Evolutionary conservation across 2,329 filamentous ascomycete genomes (phyloP), one percentile per base, ranked within the genome.

Genomic region (Neonectria faginata): DNA sequence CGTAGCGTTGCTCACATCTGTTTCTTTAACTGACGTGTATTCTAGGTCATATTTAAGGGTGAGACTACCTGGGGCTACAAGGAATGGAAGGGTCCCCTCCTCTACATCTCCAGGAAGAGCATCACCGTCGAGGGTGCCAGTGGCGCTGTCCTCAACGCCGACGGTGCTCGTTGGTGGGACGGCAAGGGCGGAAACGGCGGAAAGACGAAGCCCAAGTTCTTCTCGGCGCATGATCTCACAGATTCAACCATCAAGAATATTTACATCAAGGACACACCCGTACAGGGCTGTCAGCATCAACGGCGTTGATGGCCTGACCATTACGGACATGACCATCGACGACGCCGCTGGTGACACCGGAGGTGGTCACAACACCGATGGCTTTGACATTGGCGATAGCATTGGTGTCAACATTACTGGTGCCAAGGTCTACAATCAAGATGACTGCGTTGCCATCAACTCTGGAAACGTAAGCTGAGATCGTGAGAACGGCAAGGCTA

Each of bases 61-160:
- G 86, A 81, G 18, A 92, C 89, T 18, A 88, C 85, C 57, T 92
- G 89, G 72, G 89, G 82, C 20, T 91, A 90, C 79, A 80, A 86
- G 67, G 85, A 89, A 70, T 92, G 89, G 89, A 75, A 75, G 1
- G 89, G 90, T 0, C 89, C 89, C 36, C 80, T 92, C 10, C 83
- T 92, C 70, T 83, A 83, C 27, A 81, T 91, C 66, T 85, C 84
- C 2, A 90, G 89, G 50, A 85, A 77, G 41, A 79, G 81, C 65
- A 83, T 90, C 68, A 82, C 81, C 27, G 80, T 91, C 44, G 80
- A 80, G 8, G 86, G 85, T 48, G 83, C 83, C 22, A 70, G 78
- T 1, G 88, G 67, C 6, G 63, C 67, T 81, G 81, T 64, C 20
- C 82, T 91, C 55, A 80, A 91, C 69, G 85, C 86, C 57, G 81